phyloP scores from a whole-genome alignment of 176 grass and related monocot genomes.

The Hordeum vulgare region DNA sequence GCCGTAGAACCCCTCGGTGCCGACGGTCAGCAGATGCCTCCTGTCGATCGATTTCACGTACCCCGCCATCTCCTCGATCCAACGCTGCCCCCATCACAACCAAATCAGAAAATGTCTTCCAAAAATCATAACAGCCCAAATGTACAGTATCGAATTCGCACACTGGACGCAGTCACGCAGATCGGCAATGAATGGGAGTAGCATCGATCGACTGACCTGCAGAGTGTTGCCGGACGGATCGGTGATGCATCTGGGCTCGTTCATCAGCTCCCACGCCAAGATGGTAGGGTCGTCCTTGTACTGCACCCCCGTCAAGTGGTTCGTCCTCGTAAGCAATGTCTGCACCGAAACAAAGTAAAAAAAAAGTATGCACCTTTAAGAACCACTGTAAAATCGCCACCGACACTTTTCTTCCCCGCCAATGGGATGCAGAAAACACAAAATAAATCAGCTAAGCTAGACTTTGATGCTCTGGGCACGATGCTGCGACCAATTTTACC shows the following conservation, averaged over 20 bases:
- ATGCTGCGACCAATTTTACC: conserved; percentile 25
- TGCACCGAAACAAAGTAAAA: conserved; percentile 9
- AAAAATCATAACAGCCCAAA: no score
- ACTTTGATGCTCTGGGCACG: background rate
- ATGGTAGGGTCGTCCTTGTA: conserved; percentile 96
- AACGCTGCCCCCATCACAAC: conserved; percentile 39
- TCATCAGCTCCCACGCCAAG: conserved; percentile 95
- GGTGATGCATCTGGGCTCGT: conserved; percentile 80
- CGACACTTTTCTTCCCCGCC: conserved; percentile 12
- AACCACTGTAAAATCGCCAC: conserved; percentile 1
- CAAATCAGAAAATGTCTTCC: background rate
- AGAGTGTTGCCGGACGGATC: conserved; percentile 82
- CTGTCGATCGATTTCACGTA: conserved; percentile 73
- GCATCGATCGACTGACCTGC: conserved; percentile 38
- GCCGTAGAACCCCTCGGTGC: conserved; percentile 92
- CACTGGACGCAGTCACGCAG: no score
- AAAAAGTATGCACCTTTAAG: background rate
- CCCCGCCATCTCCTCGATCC: conserved; percentile 88
- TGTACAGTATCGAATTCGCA: background rate
- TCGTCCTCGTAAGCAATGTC: conserved; percentile 88
- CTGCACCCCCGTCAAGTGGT: conserved; percentile 75
- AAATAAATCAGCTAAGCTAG: background rate
- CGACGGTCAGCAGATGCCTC: conserved; percentile 78
- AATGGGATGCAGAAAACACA: background rate
- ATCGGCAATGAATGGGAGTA: no score